A percentile compares a stretch with the other conserved stretches of the same genome.
Conservation (phyloP, 306 rosid genomes). For the Oxytropis ochrocephala region DNA sequence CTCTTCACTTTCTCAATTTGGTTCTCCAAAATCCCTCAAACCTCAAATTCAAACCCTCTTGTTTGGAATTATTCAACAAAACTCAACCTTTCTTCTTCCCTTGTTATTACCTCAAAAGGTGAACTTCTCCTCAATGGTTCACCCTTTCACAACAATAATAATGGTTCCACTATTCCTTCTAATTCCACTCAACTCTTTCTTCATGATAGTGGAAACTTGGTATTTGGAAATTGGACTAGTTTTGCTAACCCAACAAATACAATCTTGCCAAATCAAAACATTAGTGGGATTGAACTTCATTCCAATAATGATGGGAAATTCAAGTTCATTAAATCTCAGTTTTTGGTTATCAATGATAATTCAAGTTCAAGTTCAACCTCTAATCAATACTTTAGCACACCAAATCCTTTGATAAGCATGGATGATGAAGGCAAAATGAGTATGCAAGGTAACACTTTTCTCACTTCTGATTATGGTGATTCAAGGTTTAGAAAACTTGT, state of each 20-base stretch:
- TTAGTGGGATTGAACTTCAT: not conserved
- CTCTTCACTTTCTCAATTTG: constrained; percentile 57
- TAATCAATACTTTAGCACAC: constrained; percentile 10
- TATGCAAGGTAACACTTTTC: constrained; percentile 19
- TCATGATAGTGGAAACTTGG: constrained; percentile 32
- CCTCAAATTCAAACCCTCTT: constrained; percentile 1
- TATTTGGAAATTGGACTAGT: constrained; percentile 47
- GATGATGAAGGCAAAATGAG: constrained; percentile 28
- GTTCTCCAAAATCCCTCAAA: constrained; percentile 26
- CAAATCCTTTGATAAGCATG: constrained; percentile 14
- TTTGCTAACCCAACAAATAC: constrained; percentile 57
- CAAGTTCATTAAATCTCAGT: constrained; percentile 13
- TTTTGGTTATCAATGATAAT: constrained; percentile 16
- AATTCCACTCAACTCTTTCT: constrained; percentile 38
- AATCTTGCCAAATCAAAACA: constrained; percentile 44
- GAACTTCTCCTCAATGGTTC: constrained; percentile 29
- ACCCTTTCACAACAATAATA: not conserved
- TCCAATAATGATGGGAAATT: constrained; percentile 38
- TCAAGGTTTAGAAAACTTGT: constrained; percentile 34
- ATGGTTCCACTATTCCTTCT: not conserved
- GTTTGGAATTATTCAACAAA: constrained; percentile 38
- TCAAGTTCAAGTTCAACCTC: not conserved
- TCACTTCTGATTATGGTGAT: constrained; percentile 46
- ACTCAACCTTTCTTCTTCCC: constrained; percentile 15
- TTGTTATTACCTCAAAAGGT: constrained; percentile 36